These are phyloP conservation scores for Globisporangium acanthophoron DNA, from an alignment of 352 stramenopile genomes.

Conservation along the genomic window DNA sequence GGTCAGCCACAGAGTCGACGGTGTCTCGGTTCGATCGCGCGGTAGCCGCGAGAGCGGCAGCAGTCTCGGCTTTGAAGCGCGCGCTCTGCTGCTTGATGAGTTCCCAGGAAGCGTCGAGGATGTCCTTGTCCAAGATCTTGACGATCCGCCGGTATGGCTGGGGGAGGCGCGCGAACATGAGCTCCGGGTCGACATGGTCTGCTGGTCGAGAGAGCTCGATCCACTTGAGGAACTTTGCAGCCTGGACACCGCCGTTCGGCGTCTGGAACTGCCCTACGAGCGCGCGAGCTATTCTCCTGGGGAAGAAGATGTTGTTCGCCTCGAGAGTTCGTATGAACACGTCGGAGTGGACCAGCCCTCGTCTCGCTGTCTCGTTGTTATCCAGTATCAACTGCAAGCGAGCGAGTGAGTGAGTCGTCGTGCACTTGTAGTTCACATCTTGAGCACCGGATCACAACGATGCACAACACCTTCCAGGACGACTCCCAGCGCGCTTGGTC, in stretches of 20 bases:
- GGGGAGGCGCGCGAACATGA: conserved; percentile 47
- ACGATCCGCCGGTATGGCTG: conserved; percentile 63
- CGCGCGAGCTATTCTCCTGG: conserved; percentile 14
- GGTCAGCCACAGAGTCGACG: conserved; percentile 5
- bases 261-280: conserved; percentile 44
- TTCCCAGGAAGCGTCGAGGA: conserved; percentile 54
- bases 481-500: conserved; percentile 34
- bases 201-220: conserved; percentile 37
- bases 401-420: neutral
- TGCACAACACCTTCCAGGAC: conserved; percentile 23
- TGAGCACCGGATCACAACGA: no score
- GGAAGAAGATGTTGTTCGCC: conserved; percentile 36
- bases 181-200: conserved; percentile 62
- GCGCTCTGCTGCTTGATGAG: conserved; percentile 34
- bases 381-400: conserved; percentile 23
- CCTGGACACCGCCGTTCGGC: conserved; percentile 29
- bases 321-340: conserved; percentile 46
- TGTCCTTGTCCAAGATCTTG: conserved; percentile 57
- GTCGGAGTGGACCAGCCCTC: conserved; percentile 30
- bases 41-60: conserved; percentile 11
- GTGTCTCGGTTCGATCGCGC: conserved; percentile 12
- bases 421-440: no score
- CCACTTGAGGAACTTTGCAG: conserved; percentile 47
- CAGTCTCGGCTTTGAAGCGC: conserved; percentile 31
- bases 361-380: conserved; percentile 21